Percentiles rank a stretch among this genome's conserved stretches.
These are phyloP conservation scores for Monilinia vaccinii-corymbosi DNA, from an alignment of 2,329 filamentous ascomycete species.

Conservation along the genomic window DNA sequence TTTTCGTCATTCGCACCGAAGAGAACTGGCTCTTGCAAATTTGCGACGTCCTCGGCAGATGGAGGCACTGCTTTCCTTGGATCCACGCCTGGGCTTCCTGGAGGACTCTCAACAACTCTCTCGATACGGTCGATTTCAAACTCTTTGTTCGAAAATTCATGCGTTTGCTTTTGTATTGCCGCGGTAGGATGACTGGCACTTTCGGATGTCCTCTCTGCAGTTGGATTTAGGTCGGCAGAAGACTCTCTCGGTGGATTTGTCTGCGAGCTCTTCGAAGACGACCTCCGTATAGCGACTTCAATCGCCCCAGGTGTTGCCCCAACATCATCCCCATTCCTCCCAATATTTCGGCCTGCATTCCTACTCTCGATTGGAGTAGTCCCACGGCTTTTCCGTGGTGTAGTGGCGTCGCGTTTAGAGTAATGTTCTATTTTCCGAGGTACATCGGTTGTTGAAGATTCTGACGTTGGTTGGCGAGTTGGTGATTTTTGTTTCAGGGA, in stretches of 20 bases:
- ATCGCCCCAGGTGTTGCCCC: conserved; percentile 8
- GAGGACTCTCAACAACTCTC: conserved; percentile 21
- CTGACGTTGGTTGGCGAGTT: conserved; percentile 19
- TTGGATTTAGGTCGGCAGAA: conserved; percentile 18
- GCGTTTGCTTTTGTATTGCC: conserved; percentile 7
- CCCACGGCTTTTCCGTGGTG: conserved; percentile 21
- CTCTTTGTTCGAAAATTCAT: conserved; percentile 11
- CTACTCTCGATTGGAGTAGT: conserved; percentile 19
- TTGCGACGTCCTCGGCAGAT: conserved; percentile 29
- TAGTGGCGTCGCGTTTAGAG: conserved; percentile 21
- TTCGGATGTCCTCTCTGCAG: conserved; percentile 20
- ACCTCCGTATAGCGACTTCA: conserved; percentile 19
- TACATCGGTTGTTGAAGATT: conserved; percentile 15
- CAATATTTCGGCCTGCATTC: conserved; percentile 15
- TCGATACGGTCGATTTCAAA: conserved; percentile 23
- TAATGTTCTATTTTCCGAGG: conserved; percentile 18
- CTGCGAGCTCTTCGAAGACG: conserved; percentile 27
- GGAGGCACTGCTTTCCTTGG: conserved; percentile 27
- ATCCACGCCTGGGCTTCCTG: conserved; percentile 28
- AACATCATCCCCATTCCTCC: conserved; percentile 11
- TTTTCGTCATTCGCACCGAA: conserved; percentile 19
- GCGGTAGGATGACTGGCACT: conserved; percentile 15
- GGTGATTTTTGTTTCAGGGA: conserved; percentile 33
- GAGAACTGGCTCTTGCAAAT: conserved; percentile 24
- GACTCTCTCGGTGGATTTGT: conserved; percentile 22